Base-by-base conservation (phyloP, 139 green algal species). In the Tetraselmis chui region DNA sequence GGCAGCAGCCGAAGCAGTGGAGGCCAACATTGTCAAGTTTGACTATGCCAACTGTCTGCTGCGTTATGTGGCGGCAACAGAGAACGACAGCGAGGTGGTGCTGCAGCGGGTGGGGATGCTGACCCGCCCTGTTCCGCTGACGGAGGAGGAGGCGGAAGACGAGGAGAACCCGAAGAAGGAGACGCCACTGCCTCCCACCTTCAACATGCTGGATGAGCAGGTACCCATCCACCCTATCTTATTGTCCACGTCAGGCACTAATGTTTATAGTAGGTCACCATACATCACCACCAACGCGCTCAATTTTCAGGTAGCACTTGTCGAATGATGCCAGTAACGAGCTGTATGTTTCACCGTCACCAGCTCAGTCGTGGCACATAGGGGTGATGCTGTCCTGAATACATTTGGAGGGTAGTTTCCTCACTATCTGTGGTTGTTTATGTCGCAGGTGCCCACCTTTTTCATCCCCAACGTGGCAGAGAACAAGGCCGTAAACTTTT, bases 121-220 rank as follows among this genome's bases (percentile, higher is more conserved):
- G 31, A 31, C 29, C 28, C 83, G 89, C 26, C 89, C 86, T 0
- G 45, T 59, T 23, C 84, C 87, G 30, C 84, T 74, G 24, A 31
- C 81, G 1, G 84, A 88, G 45, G 45, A 67, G 45, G 45, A 67
- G 18, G 45, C 81, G 2, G 84, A 86, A 59, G 87, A 86, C 24
- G 28, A 23, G 29, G 79, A 80, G 28, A 80, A 84, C 0, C 81
- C 85, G 28, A 82, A 2, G 29, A 82, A 80, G 28, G 80, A 84
- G 2, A 83, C 85, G 28, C 84, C 86, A 1, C 27, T 84, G 77
- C 84, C 88, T 23, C 82, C 89, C 26, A 92, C 87, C 0, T 92
- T 91, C 81, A 83, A 81, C n/a, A 86, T 93, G n/a, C 83, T 93
- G 84, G 90, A 93, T 28, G 90, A 93, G 84, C 77, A 84, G 29